Percentiles rank a stretch among this genome's conserved stretches.
phyloP scores from a whole-genome alignment of 2,329 filamentous ascomycete genomes.

The Xenosphaeropsis pyriputrescens region DNA sequence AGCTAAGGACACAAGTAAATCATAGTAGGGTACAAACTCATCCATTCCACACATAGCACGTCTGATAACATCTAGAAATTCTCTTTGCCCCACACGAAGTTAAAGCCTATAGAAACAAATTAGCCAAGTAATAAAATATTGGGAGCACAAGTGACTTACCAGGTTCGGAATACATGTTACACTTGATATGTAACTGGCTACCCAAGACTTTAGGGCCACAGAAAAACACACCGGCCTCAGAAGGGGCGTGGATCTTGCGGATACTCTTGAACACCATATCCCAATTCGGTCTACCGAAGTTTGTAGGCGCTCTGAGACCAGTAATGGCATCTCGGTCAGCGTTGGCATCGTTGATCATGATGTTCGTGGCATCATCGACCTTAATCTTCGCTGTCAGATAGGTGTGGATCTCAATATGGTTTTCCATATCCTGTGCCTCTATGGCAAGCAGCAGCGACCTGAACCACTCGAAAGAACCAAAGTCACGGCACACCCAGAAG shows the following conservation, averaged over 20 bases:
- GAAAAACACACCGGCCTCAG: constrained; percentile 70
- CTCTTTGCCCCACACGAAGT: constrained; percentile 29
- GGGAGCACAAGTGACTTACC: constrained; percentile 35
- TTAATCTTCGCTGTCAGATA: constrained; percentile 83
- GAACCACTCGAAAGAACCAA: constrained; percentile 85
- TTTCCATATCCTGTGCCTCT: constrained; percentile 71
- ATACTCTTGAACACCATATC: constrained; percentile 80
- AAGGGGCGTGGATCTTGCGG: constrained; percentile 60
- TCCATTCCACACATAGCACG: no score
- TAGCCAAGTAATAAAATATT: neutral
- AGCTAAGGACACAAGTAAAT: no score
- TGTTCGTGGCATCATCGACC: constrained; percentile 73
- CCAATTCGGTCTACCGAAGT: constrained; percentile 80
- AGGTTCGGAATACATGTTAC: constrained; percentile 77
- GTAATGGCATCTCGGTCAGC: constrained; percentile 77
- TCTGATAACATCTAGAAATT: constrained; percentile 25
- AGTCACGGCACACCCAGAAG: constrained; percentile 85
- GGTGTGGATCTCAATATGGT: constrained; percentile 79
- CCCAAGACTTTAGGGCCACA: constrained; percentile 72
- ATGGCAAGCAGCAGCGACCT: constrained; percentile 70
- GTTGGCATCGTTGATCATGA: constrained; percentile 85
- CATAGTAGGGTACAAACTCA: no score
- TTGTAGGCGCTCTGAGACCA: constrained; percentile 66
- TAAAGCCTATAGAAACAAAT: constrained; percentile 12
- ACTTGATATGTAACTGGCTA: constrained; percentile 65